Evolutionary conservation across 2,329 filamentous ascomycete genomes (phyloP), one percentile per base, ranked within the genome.

Genomic region (Fusarium siculi): DNA sequence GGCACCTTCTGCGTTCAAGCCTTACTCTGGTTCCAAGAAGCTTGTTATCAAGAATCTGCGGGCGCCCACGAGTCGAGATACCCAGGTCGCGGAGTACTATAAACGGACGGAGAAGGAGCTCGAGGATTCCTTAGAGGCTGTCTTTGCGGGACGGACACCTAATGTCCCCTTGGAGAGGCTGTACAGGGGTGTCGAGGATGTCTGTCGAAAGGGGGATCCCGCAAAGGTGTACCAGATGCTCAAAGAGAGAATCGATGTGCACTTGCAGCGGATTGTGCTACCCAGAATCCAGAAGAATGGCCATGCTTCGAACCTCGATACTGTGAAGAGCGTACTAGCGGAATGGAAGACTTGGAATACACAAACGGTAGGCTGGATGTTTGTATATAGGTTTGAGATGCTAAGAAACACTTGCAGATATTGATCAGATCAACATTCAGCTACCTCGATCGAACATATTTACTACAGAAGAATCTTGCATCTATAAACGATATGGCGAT

Each of bases 31-130:
- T 37, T 91, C 94, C 25, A 95, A 93, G 86, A 95, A 93, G 82
- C 88, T 99, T 50, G 89, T 96, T n/a, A 93, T 99, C 77, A 97
- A 97, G 88, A 98, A 98, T 80, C 88, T 98, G 72, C 91, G 92
- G 66, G 87, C 89, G 3, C 87, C 87, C 23, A 84, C 88, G n/a
- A 87, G 88, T 65, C 80, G 82, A 43, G 78, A 83, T 58, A 86
- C 89, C 61, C 90, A 94, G 76, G 89, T 93, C 25, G 90, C 93
- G 70, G 87, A 90, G 72, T 98, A 97, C 84, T 94, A 97, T 76
- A 86, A 91, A 44, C 90, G 91, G 77, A 92, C 91, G 7, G 93
- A 93, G 90, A 83, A 84, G 44, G 92, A 97, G 79, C 86, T 98
- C 10, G 90, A 93, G 64, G 86, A 86, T 40, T 94, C 94, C 3